Base-by-base conservation (phyloP, 192 early-diverging fungal species). In the Rhizoclosmatium sp. region DNA sequence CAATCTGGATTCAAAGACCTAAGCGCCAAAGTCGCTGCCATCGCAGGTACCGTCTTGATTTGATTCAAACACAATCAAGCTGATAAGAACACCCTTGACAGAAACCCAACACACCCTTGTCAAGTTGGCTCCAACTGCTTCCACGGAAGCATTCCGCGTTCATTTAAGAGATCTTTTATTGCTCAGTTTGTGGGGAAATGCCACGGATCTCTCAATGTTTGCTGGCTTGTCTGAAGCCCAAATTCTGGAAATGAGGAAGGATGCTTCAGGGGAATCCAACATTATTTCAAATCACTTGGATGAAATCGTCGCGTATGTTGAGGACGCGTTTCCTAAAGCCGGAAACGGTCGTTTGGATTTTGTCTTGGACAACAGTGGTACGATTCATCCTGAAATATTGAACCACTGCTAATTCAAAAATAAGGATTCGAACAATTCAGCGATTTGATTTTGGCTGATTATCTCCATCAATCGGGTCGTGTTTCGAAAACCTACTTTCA, bases 341-440 rank as follows among this genome's bases (percentile, higher is more conserved):
- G 51, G 51, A 41, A 14, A 42, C 16, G 56, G 31, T 10, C 68
- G 69, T 12, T 70, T 66, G 39, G 80, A 82, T 42, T 51, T 69
- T 58, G 68, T 82, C 3, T 58, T 83, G 12, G 81, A 83, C 71
- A 79, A 82, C 45, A 39, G 78, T 23, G 67, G 67, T 69, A 69
- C 47, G 39, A 9, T 5, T 56, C 54, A 14, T 14, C 9, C 1
- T 56, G 10, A 9, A 9, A 56, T 56, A 14, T n/a, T n/a, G 9
- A 14, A 9, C 10, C 19, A 56, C 19, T 9, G 9, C 9, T 14
- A 56, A 56, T 0, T 14, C 54, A 56, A 14, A n/a, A 56, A 56
- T 5, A 70, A 92, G 93, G 97, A 4, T 96, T 98, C 78, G 97
- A 99, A 85, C 85, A 97, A 54, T 94, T 91, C 60, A 92, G 91